A percentile compares a stretch with the other conserved stretches of the same genome.
phyloP scores from a whole-genome alignment of 2,329 filamentous ascomycete species.

The Colletotrichum tropicicola region DNA sequence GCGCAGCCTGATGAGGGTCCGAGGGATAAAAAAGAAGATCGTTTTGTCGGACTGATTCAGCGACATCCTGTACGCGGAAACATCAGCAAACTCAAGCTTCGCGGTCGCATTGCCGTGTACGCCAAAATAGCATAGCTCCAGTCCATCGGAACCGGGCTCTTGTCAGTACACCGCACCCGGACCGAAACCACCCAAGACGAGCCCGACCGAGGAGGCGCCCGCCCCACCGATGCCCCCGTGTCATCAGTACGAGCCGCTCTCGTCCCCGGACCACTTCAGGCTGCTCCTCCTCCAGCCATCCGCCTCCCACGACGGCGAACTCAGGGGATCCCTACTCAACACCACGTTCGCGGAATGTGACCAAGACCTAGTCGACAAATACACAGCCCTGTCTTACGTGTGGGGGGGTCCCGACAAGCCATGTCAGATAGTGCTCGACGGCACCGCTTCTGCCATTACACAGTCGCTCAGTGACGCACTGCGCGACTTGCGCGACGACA shows the following conservation, averaged over 20 bases:
- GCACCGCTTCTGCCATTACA: neutral
- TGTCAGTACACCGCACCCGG: neutral
- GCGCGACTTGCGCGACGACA: slow-evolving; percentile 49
- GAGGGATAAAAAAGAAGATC: no score
- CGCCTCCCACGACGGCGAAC: neutral
- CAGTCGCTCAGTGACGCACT: slow-evolving; percentile 37
- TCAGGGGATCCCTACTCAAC: slow-evolving; percentile 24
- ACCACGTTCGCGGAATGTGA: neutral
- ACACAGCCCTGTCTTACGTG: slow-evolving; percentile 37
- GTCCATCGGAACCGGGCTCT: neutral
- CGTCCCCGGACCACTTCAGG: neutral
- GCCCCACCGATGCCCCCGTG: neutral
- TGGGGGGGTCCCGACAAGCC: slow-evolving; percentile 31
- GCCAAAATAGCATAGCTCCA: slow-evolving; percentile 2
- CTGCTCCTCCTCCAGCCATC: slow-evolving; percentile 5
- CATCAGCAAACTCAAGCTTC: slow-evolving; percentile 10
- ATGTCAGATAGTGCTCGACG: slow-evolving; percentile 31
- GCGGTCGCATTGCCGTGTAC: neutral
- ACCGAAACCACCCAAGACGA: neutral
- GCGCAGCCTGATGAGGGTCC: no score
- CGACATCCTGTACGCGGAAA: neutral
- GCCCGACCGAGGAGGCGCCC: neutral
- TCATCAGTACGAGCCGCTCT: slow-evolving; percentile 22
- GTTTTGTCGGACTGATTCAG: no score
- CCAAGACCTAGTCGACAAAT: slow-evolving; percentile 5